These are phyloP conservation scores for Colletotrichum musae DNA, from an alignment of 2,329 filamentous ascomycete genomes.

Conservation along the genomic window DNA sequence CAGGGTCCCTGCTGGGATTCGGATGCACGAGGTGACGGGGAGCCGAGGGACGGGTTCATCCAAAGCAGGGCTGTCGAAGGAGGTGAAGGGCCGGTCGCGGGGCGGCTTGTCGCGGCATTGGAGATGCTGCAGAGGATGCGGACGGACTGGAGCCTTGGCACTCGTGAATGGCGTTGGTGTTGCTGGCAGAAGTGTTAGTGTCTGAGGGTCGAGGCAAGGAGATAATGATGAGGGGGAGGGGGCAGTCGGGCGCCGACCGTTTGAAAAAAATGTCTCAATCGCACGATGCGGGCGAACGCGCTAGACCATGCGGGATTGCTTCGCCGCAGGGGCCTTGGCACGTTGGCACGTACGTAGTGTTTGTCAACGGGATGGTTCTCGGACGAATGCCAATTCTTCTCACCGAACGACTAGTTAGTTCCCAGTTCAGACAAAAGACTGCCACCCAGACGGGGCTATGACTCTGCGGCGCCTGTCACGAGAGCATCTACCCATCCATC, in stretches of 20 bases:
- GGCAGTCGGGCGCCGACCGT: constrained; percentile 15
- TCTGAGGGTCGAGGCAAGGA: constrained; percentile 3
- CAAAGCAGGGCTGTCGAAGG: constrained; percentile 31
- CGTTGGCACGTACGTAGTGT: neutral
- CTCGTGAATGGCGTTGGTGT: constrained; percentile 26
- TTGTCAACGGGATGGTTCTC: neutral
- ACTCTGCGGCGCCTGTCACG: constrained; percentile 5
- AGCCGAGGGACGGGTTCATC: constrained; percentile 6
- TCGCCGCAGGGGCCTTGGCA: constrained; percentile 19
- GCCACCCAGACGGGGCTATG: neutral
- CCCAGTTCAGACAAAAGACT: neutral
- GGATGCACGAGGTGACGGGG: neutral
- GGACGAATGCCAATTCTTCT: neutral
- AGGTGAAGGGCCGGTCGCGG: constrained; percentile 27
- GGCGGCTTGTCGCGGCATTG: constrained; percentile 39
- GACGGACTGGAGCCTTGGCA: constrained; percentile 21
- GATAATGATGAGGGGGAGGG: constrained; percentile 14
- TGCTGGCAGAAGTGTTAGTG: neutral
- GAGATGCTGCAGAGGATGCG: neutral
- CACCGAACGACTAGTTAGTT: neutral
- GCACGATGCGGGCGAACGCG: constrained; percentile 30
- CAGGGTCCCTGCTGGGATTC: constrained; percentile 14
- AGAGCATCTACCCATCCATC: neutral
- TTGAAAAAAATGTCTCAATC: constrained; percentile 40
- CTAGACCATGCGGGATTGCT: constrained; percentile 24